Evolutionary conservation across 2,329 filamentous ascomycete genomes (phyloP).

Genomic region (Penicillium sp.): DNA sequence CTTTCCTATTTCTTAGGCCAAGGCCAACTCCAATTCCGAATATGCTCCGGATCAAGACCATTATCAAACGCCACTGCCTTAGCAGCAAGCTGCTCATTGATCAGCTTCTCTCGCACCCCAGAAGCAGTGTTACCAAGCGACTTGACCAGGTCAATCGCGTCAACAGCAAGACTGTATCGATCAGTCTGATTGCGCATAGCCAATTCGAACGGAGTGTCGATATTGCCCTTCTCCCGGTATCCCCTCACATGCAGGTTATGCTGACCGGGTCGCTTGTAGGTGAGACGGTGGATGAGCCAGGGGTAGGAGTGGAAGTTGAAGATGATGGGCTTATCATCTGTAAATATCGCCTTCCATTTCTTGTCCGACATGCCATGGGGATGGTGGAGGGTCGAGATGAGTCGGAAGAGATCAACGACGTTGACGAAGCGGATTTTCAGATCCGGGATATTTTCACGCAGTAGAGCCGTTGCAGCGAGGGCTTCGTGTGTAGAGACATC

Average conservation of each 20-base stretch:
- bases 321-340: conserved; percentile 69
- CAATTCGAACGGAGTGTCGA: conserved; percentile 77
- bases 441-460: conserved; percentile 70
- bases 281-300: conserved; percentile 75
- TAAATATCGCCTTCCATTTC: conserved; percentile 72
- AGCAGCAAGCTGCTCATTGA: conserved; percentile 65
- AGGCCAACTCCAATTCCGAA: conserved; percentile 69
- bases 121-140: conserved; percentile 65
- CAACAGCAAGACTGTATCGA: conserved; percentile 74
- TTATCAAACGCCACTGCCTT: conserved; percentile 68
- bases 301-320: conserved; percentile 88
- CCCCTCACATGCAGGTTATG: conserved; percentile 72
- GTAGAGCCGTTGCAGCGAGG: conserved; percentile 71
- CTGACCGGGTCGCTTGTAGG: conserved; percentile 72
- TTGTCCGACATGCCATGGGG: conserved; percentile 69
- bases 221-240: conserved; percentile 82
- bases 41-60: conserved; percentile 68
- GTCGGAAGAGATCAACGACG: conserved; percentile 77
- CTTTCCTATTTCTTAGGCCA: conserved; percentile 23
- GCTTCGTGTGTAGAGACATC: conserved; percentile 75
- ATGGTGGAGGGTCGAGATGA: conserved; percentile 70
- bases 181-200: conserved; percentile 78
- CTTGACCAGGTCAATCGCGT: conserved; percentile 70
- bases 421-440: conserved; percentile 80
- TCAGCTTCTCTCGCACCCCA: conserved; percentile 63